phyloP scores from a whole-genome alignment of 805 yeast species.

The Yarrowia bubula region DNA sequence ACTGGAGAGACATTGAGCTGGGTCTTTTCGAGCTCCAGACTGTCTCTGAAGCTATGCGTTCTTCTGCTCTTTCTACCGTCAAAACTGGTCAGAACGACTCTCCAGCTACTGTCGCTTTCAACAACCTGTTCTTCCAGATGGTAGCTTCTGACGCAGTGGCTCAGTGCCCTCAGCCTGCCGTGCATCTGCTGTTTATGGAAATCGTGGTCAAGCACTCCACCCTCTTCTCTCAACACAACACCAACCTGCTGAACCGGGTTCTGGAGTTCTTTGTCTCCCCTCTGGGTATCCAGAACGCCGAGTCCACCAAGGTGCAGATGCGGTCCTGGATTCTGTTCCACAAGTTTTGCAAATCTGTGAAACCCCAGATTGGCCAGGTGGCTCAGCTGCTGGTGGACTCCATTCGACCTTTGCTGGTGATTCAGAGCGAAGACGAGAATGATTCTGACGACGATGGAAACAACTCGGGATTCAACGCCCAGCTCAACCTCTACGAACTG shows the following conservation, averaged over 20 bases:
- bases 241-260: conserved; percentile 54
- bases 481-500: conserved; percentile 80
- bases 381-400: conserved; percentile 59
- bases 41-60: conserved; percentile 75
- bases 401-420: conserved; percentile 56
- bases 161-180: conserved; percentile 69
- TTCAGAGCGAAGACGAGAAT: conserved; percentile 52
- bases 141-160: conserved; percentile 47
- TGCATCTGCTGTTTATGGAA: conserved; percentile 81
- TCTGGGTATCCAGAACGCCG: conserved; percentile 74
- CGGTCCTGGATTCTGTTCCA: conserved; percentile 90
- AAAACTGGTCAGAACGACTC: conserved; percentile 39
- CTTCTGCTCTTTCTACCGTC: conserved; percentile 68
- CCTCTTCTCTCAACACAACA: conserved; percentile 48
- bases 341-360: conserved; percentile 74
- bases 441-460: conserved; percentile 49
- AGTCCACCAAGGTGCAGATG: conserved; percentile 63
- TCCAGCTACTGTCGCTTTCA: conserved; percentile 50
- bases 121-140: conserved; percentile 55
- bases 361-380: conserved; percentile 57
- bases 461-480: conserved; percentile 61
- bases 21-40: conserved; percentile 80
- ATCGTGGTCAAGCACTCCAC: conserved; percentile 74
- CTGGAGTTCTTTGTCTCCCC: conserved; percentile 76
- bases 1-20: conserved; percentile 84